A percentile compares a stretch with the other conserved stretches of the same genome.
Evolutionary conservation across 176 grass and related monocot genomes (phyloP).

Genomic region (Cocos nucifera): DNA sequence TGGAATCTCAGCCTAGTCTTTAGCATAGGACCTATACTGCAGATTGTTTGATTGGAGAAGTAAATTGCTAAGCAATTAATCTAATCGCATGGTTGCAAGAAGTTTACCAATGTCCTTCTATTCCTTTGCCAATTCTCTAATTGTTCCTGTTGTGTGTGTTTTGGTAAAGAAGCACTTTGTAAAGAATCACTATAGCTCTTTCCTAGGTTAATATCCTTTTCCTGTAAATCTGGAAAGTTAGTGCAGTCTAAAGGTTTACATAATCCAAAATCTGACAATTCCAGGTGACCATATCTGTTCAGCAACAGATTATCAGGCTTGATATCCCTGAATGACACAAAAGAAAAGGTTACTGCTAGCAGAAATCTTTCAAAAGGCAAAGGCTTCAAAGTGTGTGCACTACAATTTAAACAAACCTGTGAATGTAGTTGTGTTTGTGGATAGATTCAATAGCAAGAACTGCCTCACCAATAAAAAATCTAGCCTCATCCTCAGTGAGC

Average conservation of each 20-base stretch:
- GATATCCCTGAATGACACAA: conserved; percentile 57
- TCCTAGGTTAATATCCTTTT: conserved; percentile 57
- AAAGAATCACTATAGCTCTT: conserved; percentile 31
- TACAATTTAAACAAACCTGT: conserved; percentile 38
- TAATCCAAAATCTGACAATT: conserved; percentile 93
- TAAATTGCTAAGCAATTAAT: too few species aligned
- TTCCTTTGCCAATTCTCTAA: conserved; percentile 97
- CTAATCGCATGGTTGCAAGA: neutral
- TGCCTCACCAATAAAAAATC: conserved; percentile 67
- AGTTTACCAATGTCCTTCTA: conserved; percentile 86
- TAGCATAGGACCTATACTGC: too few species aligned
- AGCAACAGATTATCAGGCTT: conserved; percentile 97
- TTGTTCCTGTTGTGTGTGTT: conserved; percentile 82
- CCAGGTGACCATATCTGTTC: conserved; percentile 87
- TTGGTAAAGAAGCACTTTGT: conserved; percentile 35
- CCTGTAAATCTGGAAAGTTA: conserved; percentile 87
- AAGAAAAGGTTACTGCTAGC: conserved; percentile 17
- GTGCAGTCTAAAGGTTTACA: conserved; percentile 80
- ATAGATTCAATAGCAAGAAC: conserved; percentile 84
- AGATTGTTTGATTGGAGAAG: too few species aligned
- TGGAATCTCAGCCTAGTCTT: too few species aligned
- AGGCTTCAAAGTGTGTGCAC: neutral
- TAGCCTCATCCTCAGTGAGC: conserved; percentile 55
- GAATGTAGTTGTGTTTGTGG: conserved; percentile 83
- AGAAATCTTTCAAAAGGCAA: conserved; percentile 3